Percentiles rank a stretch among this genome's conserved stretches.
These are phyloP conservation scores for Stagonosporopsis rhizophila DNA, from an alignment of 2,329 filamentous ascomycete species.

Conservation along the genomic window DNA sequence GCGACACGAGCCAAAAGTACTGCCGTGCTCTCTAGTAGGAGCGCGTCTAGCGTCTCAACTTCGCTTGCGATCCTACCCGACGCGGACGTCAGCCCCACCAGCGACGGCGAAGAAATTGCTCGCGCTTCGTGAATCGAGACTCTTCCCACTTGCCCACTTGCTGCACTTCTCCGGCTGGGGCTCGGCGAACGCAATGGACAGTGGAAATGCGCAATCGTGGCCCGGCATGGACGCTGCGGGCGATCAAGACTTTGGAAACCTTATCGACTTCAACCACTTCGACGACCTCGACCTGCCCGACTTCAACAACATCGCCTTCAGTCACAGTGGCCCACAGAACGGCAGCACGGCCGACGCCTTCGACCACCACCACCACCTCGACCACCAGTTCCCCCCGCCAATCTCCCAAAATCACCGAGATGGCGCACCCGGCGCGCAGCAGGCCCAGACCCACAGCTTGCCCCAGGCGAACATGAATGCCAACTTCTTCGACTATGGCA, in stretches of 20 bases:
- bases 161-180: constrained; percentile 22
- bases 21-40: constrained; percentile 4
- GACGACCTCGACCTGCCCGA: constrained; percentile 37
- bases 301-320: constrained; percentile 39
- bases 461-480: constrained; percentile 26
- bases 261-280: constrained; percentile 51
- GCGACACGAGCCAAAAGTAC: background rate
- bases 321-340: constrained; percentile 25
- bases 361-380: constrained; percentile 42
- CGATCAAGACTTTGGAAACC: constrained; percentile 52
- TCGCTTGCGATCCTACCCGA: constrained; percentile 17
- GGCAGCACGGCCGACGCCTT: constrained; percentile 42
- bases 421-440: constrained; percentile 27
- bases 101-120: constrained; percentile 17
- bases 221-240: constrained; percentile 51
- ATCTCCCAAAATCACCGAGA: constrained; percentile 36
- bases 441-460: constrained; percentile 30
- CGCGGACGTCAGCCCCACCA: constrained; percentile 18
- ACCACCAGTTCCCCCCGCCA: constrained; percentile 40
- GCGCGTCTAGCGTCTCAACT: constrained; percentile 16
- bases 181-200: constrained; percentile 43
- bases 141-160: constrained; percentile 18
- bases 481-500: constrained; percentile 45
- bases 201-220: constrained; percentile 47
- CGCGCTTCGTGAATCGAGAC: constrained; percentile 17